phyloP scores from a whole-genome alignment of 257 asterid genomes.

The Fraxinus excelsior region DNA sequence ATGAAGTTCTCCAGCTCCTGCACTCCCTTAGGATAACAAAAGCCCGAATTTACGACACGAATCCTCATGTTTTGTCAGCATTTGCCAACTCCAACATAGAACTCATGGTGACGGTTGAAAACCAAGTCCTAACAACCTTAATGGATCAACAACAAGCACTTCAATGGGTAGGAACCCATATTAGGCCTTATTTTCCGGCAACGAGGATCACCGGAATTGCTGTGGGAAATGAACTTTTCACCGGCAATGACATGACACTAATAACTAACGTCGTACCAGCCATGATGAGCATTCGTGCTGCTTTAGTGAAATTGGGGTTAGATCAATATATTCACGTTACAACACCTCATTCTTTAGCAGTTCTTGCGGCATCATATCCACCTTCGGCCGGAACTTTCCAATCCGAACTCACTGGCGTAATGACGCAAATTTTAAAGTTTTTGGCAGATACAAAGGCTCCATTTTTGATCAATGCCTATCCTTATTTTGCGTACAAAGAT shows the following conservation, averaged over 20 bases:
- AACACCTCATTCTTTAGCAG: slow-evolving; percentile 67
- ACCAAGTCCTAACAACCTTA: slow-evolving; percentile 35
- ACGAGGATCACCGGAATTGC: slow-evolving; percentile 47
- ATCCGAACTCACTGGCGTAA: slow-evolving; percentile 44
- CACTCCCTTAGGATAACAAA: slow-evolving; percentile 35
- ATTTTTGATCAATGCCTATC: slow-evolving; percentile 90
- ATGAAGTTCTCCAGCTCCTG: slow-evolving; percentile 35
- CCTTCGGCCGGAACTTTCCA: slow-evolving; percentile 82
- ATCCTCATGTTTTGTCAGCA: slow-evolving; percentile 41
- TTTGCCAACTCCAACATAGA: slow-evolving; percentile 45
- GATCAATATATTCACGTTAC: slow-evolving; percentile 67
- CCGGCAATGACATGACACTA: slow-evolving; percentile 62
- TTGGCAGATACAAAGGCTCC: slow-evolving; percentile 63
- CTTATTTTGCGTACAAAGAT: slow-evolving; percentile 86
- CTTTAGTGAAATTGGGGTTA: slow-evolving; percentile 50
- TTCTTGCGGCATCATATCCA: slow-evolving; percentile 68
- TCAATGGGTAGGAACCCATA: slow-evolving; percentile 41
- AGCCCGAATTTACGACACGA: slow-evolving; percentile 50
- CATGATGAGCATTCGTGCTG: slow-evolving; percentile 67
- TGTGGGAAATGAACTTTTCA: slow-evolving; percentile 48
- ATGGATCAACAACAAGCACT: slow-evolving; percentile 38
- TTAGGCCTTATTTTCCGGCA: slow-evolving; percentile 43
- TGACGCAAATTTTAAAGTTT: slow-evolving; percentile 67
- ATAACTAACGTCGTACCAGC: slow-evolving; percentile 68
- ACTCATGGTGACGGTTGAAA: slow-evolving; percentile 41